Base-by-base conservation (phyloP, 1,284 basidiomycete genomes). In the Microstroma glucosiphilum region DNA sequence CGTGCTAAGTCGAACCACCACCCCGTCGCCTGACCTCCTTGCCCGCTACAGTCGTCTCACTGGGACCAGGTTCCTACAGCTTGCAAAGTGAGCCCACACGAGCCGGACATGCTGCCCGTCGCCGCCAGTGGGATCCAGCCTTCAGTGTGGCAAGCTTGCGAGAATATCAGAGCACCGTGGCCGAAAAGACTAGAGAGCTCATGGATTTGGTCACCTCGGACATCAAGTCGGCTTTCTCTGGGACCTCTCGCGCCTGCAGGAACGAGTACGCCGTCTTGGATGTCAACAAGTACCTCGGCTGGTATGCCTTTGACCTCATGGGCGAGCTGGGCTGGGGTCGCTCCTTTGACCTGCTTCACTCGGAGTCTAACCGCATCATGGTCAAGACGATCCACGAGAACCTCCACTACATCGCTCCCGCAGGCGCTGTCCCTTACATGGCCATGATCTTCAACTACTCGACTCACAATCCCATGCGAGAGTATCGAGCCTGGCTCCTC, bases 91-190 rank as follows among this genome's bases (percentile, higher is more conserved):
- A 60, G 21, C 59, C 59, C 19, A 60, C 42, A 2, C 25, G 40
- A 17, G 51, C 59, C 2, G 26, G 40, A 26, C 59, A 60, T 40
- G 53, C 51, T 6, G 19, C 37, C 9, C 59, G 59, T 6, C 42
- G 59, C 30, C 59, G 59, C 21, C 51, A 59, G 23, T 60, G 59
- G 59, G 59, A 60, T 37, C 59, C 59, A n/a, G 59, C 59, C 9
- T 60, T 60, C 41, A 58, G 51, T 2, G 19, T 53, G 1, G 57
- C 56, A 25, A 30, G 53, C n/a, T 26, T 60, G 7, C 9, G 13
- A 11, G 19, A 40, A 19, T 60, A 60, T 42, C 23, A 57, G 19
- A 13, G n/a, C 19, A 60, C 57, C 4, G 53, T 60, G n/a, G 15
- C 11, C 17, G 19, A 53, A 1, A 60, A 58, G 30, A 30, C 13